phyloP scores from a whole-genome alignment of 2,329 filamentous ascomycete species.

The Pyrenophora seminiperda region DNA sequence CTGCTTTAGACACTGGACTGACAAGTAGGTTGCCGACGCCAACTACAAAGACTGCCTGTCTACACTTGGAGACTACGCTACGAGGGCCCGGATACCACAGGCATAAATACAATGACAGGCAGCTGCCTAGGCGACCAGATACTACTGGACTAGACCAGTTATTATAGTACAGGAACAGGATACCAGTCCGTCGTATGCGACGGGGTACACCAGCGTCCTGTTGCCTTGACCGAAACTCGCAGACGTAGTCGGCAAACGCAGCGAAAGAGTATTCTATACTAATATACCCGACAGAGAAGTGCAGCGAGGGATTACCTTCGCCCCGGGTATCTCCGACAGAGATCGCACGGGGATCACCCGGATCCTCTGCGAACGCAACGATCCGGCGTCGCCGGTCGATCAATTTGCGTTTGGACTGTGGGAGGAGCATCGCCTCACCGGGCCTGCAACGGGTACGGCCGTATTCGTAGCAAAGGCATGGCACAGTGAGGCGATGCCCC shows the following conservation, averaged over 20 bases:
- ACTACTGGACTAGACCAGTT: too few species aligned
- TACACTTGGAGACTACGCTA: too few species aligned
- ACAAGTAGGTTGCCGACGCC: not conserved
- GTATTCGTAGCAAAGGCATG: slow-evolving; percentile 9
- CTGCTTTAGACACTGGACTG: not conserved
- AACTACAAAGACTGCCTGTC: too few species aligned
- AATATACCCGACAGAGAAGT: not conserved
- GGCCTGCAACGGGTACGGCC: not conserved
- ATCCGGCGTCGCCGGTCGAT: not conserved
- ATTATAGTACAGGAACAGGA: too few species aligned
- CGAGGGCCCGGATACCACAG: too few species aligned
- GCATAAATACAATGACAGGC: not conserved
- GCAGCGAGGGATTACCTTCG: not conserved
- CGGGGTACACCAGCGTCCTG: too few species aligned
- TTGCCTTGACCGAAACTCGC: too few species aligned
- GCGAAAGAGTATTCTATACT: not conserved
- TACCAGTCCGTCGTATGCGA: too few species aligned
- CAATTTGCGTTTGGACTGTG: slow-evolving; percentile 4
- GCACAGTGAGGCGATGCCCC: slow-evolving; percentile 6
- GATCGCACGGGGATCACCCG: not conserved
- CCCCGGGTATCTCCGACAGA: not conserved
- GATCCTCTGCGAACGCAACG: not conserved
- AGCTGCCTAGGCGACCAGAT: too few species aligned
- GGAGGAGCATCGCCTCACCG: not conserved
- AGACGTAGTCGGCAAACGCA: too few species aligned